Evolutionary conservation across 1,284 basidiomycete genomes (phyloP), one percentile per base, ranked within the genome.

Genomic region (Ganoderma boninense): DNA sequence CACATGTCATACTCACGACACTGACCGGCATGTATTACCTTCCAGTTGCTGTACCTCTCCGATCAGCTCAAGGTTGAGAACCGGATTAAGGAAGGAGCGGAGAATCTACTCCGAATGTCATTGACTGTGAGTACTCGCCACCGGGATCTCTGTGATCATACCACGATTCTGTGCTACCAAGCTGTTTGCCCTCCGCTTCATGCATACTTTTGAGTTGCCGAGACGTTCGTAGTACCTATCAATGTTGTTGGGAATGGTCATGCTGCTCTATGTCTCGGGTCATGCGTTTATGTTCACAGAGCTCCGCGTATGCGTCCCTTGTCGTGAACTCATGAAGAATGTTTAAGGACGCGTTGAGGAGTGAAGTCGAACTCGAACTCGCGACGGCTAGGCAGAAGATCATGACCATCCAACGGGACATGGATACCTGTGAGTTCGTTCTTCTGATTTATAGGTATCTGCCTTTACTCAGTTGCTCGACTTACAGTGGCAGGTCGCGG

Each of bases 31-130:
- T 60, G 32, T 23, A n/a, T 10, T 56, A 16, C 56, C n/a, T 18
- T 43, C 40, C 66, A 96, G 92, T 81, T 95, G 62, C 88, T 89
- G 60, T 82, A 85, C n/a, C 85, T 96, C 44, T 87, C 87, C 61
- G 86, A 85, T 70, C 88, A 90, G 79, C 86, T 95, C 52, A 87
- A 89, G 72, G 84, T 91, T 70, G 91, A 95, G 80, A 89, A 88
- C 71, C 88, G 92, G 69, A 95, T 96, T 76, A 93, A 90, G 78
- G 94, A 95, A 80, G 95, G 95, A 20, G 95, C 95, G 0, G 94
- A 95, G 82, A 94, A 92, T 71, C 84, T 97, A 66, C 83, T 97
- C 61, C 89, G 89, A 71, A 89, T 93, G 81, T 84, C 87, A 38
- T 81, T 93, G 52, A 85, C 84, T 65, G 92, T 93, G 77, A 74